These are phyloP conservation scores for Funneliformis geosporum DNA, from an alignment of 192 early-diverging fungal species.

Conservation along the genomic window DNA sequence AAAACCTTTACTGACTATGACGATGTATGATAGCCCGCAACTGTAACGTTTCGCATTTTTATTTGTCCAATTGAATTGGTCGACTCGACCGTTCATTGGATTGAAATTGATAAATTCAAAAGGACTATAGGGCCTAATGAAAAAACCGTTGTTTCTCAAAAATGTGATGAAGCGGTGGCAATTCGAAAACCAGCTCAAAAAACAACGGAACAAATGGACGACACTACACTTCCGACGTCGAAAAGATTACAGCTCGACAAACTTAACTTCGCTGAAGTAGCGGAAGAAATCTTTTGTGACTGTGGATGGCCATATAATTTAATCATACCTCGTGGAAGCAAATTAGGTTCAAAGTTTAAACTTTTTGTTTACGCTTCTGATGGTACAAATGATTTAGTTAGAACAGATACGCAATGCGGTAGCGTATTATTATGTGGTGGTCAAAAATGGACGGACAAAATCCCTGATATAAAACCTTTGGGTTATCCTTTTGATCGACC, in stretches of 20 bases:
- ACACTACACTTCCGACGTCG: neutral
- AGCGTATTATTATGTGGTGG: neutral
- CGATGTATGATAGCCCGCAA: neutral
- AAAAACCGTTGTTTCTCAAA: slow-evolving; percentile 2
- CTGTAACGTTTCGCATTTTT: neutral
- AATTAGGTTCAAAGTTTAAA: slow-evolving; percentile 13
- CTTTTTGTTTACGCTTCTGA: neutral
- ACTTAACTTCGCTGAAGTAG: neutral
- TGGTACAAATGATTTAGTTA: slow-evolving; percentile 15
- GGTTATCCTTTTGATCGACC: slow-evolving; percentile 23
- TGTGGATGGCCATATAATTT: slow-evolving; percentile 22
- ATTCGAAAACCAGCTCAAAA: slow-evolving; percentile 21
- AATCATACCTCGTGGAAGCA: slow-evolving; percentile 6
- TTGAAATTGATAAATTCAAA: slow-evolving; percentile 14
- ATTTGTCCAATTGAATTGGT: neutral
- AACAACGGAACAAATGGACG: neutral
- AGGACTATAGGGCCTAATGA: neutral
- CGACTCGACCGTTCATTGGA: neutral
- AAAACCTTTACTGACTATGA: no score
- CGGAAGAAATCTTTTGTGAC: neutral
- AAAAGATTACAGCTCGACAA: neutral
- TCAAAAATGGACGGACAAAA: slow-evolving; percentile 8
- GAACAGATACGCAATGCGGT: neutral
- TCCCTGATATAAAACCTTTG: slow-evolving; percentile 10
- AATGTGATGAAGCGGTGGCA: neutral